Percentiles rank a stretch among this genome's conserved stretches.
Evolutionary conservation across 2,329 filamentous ascomycete species (phyloP).

Genomic region (Stagonosporopsis tanaceti): DNA sequence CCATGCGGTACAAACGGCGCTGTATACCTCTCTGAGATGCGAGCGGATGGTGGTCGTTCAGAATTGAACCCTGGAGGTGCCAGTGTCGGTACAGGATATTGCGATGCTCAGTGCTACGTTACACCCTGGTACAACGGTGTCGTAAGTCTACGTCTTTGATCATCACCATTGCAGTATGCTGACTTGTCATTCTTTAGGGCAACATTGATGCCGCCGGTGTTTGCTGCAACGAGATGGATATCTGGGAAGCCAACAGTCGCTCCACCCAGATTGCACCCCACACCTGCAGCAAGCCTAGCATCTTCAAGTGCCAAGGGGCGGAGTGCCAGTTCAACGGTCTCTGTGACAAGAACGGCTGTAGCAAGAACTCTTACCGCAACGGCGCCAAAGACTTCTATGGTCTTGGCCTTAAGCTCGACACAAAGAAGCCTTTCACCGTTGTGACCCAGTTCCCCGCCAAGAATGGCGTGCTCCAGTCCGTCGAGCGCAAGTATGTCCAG

Average conservation of each 20-base stretch:
- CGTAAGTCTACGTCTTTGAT: slow-evolving; percentile 31
- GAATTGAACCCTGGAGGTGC: slow-evolving; percentile 60
- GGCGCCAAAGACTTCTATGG: slow-evolving; percentile 41
- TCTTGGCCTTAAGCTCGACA: slow-evolving; percentile 60
- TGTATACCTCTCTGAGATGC: slow-evolving; percentile 52
- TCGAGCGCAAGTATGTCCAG: slow-evolving; percentile 72
- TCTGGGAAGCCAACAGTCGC: slow-evolving; percentile 63
- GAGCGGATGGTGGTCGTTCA: slow-evolving; percentile 47
- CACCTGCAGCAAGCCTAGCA: slow-evolving; percentile 55
- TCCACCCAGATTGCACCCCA: slow-evolving; percentile 60
- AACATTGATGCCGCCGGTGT: slow-evolving; percentile 56
- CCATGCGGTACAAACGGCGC: slow-evolving; percentile 54
- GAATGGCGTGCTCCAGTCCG: slow-evolving; percentile 65
- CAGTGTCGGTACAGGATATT: slow-evolving; percentile 68
- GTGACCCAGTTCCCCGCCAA: slow-evolving; percentile 72
- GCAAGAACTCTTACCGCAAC: slow-evolving; percentile 44
- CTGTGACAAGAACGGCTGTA: slow-evolving; percentile 49
- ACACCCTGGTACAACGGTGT: slow-evolving; percentile 50
- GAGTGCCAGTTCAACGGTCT: slow-evolving; percentile 48
- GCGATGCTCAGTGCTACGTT: slow-evolving; percentile 55
- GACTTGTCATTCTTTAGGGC: slow-evolving; percentile 45
- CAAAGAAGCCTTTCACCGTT: slow-evolving; percentile 67
- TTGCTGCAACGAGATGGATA: slow-evolving; percentile 65
- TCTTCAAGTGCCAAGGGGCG: slow-evolving; percentile 54
- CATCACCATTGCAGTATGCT: slow-evolving; percentile 41